phyloP scores from a whole-genome alignment of 345 rosid species.

The Boechera divaricarpa region DNA sequence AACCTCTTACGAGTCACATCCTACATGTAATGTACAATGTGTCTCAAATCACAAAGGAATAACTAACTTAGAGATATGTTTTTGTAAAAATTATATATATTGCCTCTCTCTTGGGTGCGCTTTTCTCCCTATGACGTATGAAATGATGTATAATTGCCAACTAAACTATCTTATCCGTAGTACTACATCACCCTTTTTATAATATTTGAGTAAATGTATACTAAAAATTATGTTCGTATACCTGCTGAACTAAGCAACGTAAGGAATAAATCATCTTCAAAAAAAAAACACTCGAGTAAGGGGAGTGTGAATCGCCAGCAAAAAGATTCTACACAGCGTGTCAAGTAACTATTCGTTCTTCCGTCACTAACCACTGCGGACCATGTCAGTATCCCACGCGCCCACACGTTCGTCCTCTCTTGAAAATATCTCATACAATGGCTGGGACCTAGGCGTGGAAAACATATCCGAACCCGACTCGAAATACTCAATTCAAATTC shows the following conservation, averaged over 20 bases:
- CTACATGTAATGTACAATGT: no score
- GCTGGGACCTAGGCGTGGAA: background rate
- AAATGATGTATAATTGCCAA: constrained; percentile 30
- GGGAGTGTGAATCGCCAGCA: constrained; percentile 36
- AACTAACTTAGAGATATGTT: no score
- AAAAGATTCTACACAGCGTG: constrained; percentile 34
- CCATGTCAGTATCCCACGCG: constrained; percentile 32
- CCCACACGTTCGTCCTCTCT: background rate
- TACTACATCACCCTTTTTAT: background rate
- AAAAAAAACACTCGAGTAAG: constrained; percentile 9
- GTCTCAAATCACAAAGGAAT: no score
- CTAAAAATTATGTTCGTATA: constrained; percentile 6
- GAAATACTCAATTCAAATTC: no score
- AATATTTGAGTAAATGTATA: background rate
- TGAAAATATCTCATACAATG: constrained; percentile 13
- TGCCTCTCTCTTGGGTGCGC: background rate
- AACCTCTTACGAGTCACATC: no score
- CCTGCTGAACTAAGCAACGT: background rate
- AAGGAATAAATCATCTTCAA: background rate
- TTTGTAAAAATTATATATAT: background rate
- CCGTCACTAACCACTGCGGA: constrained; percentile 7
- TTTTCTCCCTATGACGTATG: constrained; percentile 24
- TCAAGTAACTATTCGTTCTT: background rate
- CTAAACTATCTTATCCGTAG: constrained; percentile 31
- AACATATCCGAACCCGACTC: no score